Base-by-base conservation (phyloP, 257 asterid genomes). In the Salvia splendens region DNA sequence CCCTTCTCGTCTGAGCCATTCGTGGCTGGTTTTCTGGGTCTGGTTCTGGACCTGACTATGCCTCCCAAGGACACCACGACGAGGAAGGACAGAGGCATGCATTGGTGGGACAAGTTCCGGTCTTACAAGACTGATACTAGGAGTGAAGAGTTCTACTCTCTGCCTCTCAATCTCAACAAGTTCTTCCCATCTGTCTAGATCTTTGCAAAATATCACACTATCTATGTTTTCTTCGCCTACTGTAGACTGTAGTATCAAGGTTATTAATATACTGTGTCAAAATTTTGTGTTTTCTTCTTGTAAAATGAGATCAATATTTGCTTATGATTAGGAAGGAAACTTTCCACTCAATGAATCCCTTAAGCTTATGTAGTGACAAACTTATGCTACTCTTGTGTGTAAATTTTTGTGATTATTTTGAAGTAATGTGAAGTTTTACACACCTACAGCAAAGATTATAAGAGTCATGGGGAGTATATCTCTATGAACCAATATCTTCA, bases 131-230 rank as follows among this genome's bases (percentile, higher is more conserved):
- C 89, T 0, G 99, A 94, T 67, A 73, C 91, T 5, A 87, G 97
- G 72, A 89, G 93, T 43, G 92, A 87, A 74, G 99, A 91, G 85
- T 88, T 94, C 76, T 94, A 90, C 51, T 75, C 89, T 62, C 77
- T 94, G 73, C 97, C 99, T 64, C 80, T 81, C 72, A 85, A 86
- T 80, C 97, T 94, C 71, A 93, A 90, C 87, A 90, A 90, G 81
- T 86, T 90, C 70, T 93, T 90, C 82, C 99, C 99, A 55, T 84
- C 97, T 0, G 86, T 93, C 20, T 92, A 82, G 85, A 24, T 53
- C 53, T 48, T 48, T 14, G 3, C 0, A 47, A 14, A 53, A 15
- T 11, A 28, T 54, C 41, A 28, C 33, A 30, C 17, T 30, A 28
- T 54, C 41, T 11, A 40, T 54, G 28, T 5, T 48, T 48, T 12